Evolutionary conservation across 495 filamentous ascomycete species (phyloP).

Genomic region (Penicillium atrosanguineum): DNA sequence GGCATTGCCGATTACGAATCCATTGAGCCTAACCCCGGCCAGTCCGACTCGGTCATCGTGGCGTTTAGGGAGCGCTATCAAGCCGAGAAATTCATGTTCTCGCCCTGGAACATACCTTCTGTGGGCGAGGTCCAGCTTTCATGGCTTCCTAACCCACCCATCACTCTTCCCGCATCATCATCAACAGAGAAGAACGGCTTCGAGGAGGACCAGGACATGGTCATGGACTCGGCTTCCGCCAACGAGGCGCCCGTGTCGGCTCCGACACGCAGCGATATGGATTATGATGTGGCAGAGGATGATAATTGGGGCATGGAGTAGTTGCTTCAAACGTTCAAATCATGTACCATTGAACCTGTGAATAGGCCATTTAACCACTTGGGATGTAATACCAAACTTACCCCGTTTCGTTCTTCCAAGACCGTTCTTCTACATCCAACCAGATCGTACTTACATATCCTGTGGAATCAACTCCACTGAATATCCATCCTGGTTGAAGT

Average conservation of each 20-base stretch:
- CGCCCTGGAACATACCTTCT: slow-evolving; percentile 63
- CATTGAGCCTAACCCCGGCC: slow-evolving; percentile 62
- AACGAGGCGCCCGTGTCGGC: slow-evolving; percentile 22
- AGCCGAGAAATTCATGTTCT: slow-evolving; percentile 81
- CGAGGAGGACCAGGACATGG: slow-evolving; percentile 35
- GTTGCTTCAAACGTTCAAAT: not conserved
- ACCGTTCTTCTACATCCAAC: not conserved
- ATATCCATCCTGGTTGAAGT: slow-evolving; percentile 27
- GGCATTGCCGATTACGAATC: slow-evolving; percentile 79
- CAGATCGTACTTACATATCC: slow-evolving; percentile 9
- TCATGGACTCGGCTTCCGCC: slow-evolving; percentile 34
- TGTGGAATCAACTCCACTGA: slow-evolving; percentile 27
- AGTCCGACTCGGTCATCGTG: slow-evolving; percentile 59
- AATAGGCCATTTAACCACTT: slow-evolving; percentile 6
- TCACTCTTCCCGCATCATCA: slow-evolving; percentile 15
- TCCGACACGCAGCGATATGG: slow-evolving; percentile 30
- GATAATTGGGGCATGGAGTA: slow-evolving; percentile 41
- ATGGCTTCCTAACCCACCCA: slow-evolving; percentile 61
- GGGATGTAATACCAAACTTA: not conserved
- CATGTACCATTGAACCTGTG: slow-evolving; percentile 11
- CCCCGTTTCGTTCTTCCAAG: not conserved
- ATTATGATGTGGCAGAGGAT: slow-evolving; percentile 55
- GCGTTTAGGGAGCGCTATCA: slow-evolving; percentile 87
- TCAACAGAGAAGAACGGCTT: slow-evolving; percentile 28
- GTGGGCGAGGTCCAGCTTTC: slow-evolving; percentile 73